Conservation (phyloP, 768 basidiomycete genomes). For the Macrolepiota fuliginosa region DNA sequence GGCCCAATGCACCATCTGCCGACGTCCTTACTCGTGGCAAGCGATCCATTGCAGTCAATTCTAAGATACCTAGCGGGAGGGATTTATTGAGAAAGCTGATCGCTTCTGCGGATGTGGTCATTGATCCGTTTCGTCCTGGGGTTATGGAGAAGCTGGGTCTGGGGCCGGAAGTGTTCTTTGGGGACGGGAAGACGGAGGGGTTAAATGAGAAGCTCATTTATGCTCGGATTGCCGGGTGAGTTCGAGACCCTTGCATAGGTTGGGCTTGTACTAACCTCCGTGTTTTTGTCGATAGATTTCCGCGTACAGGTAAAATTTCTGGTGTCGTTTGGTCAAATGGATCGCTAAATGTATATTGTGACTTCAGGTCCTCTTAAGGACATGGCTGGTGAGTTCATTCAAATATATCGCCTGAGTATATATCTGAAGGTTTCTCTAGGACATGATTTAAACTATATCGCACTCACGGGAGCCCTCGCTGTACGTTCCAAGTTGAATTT, state of each 20-base stretch:
- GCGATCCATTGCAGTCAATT: constrained; percentile 69
- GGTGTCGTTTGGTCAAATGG: background rate
- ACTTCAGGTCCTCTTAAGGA: constrained; percentile 60
- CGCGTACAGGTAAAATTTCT: constrained; percentile 46
- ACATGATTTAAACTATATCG: constrained; percentile 85
- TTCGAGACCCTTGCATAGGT: background rate
- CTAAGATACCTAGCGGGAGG: constrained; percentile 59
- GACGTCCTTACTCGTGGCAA: constrained; percentile 72
- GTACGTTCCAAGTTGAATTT: constrained; percentile 30
- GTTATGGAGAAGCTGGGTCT: constrained; percentile 77
- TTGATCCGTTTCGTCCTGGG: constrained; percentile 83
- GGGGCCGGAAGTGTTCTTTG: constrained; percentile 73
- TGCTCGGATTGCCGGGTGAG: constrained; percentile 75
- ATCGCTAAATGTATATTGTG: background rate
- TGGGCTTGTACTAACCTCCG: background rate
- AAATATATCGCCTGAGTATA: background rate
- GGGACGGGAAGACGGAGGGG: constrained; percentile 39
- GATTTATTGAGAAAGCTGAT: constrained; percentile 58
- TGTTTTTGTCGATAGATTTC: constrained; percentile 41
- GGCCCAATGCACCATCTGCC: constrained; percentile 32
- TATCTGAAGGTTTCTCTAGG: constrained; percentile 34
- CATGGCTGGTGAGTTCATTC: constrained; percentile 62
- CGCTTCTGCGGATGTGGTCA: constrained; percentile 68
- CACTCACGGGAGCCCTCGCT: constrained; percentile 71
- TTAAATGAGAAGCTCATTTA: constrained; percentile 66